Percentiles rank a stretch among this genome's conserved stretches.
phyloP scores from a whole-genome alignment of 129 eudicot species.

The Apium graveolens region DNA sequence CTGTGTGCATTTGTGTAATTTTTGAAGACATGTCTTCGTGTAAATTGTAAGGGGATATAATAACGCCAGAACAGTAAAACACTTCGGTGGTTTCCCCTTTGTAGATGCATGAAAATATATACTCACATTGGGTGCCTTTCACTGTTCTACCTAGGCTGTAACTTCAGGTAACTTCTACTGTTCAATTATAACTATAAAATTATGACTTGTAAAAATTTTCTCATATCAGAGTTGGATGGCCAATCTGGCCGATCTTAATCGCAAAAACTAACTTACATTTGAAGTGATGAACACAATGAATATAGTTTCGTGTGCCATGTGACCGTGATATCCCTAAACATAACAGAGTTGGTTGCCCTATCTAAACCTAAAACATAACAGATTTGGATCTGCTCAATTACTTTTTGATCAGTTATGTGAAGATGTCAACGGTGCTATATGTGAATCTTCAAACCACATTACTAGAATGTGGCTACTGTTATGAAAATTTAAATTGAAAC shows the following conservation, averaged over 20 bases:
- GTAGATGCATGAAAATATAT: no score
- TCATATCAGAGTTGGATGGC: neutral
- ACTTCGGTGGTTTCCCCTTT: neutral
- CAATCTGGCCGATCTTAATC: neutral
- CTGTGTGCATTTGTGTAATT: neutral
- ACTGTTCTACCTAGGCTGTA: no score
- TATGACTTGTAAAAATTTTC: no score
- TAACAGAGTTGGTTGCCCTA: neutral
- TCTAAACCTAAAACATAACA: neutral
- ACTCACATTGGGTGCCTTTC: no score
- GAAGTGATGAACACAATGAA: neutral
- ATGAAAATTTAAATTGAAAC: neutral
- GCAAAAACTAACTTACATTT: neutral
- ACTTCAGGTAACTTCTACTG: no score
- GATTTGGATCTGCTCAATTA: neutral
- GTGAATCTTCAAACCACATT: neutral
- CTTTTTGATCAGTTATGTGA: neutral
- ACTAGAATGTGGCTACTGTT: neutral
- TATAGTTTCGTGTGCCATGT: neutral
- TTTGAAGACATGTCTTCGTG: neutral
- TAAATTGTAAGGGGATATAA: neutral
- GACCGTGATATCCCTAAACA: neutral
- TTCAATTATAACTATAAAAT: no score
- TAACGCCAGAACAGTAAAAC: neutral
- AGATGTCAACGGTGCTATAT: neutral